Evolutionary conservation across 1,139 yeast species (phyloP).

Genomic region (Meyerozyma elateridarum): DNA sequence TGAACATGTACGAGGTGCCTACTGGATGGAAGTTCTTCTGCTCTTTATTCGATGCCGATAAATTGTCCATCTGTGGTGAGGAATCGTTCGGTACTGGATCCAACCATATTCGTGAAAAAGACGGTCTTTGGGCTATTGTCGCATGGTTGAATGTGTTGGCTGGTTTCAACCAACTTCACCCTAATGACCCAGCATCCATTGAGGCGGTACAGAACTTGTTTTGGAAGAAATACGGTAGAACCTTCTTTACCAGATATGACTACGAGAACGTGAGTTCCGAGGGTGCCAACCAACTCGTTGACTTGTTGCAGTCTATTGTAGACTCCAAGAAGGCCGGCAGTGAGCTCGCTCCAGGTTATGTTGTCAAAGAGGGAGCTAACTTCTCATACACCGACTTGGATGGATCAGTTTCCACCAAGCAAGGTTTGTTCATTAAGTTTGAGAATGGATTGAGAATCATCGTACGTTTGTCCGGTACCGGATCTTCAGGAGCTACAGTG

Average conservation of each 20-base stretch:
- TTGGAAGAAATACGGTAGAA: constrained; percentile 93
- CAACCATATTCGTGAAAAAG: constrained; percentile 95
- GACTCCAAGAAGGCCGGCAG: constrained; percentile 37
- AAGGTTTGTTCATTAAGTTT: constrained; percentile 84
- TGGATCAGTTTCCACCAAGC: constrained; percentile 86
- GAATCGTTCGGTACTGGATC: constrained; percentile 98
- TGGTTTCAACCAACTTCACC: constrained; percentile 56
- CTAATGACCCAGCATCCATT: constrained; percentile 58
- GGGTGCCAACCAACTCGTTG: constrained; percentile 70
- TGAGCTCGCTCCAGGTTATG: constrained; percentile 41
- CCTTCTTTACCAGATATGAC: constrained; percentile 96
- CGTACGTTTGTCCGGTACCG: constrained; percentile 93
- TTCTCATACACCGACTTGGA: constrained; percentile 92
- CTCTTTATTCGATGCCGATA: constrained; percentile 86
- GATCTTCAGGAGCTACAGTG: constrained; percentile 96
- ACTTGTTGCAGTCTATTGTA: constrained; percentile 42
- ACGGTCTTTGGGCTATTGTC: constrained; percentile 94
- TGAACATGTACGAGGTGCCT: constrained; percentile 88
- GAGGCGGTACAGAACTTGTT: constrained; percentile 76
- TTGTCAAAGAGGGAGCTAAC: constrained; percentile 74
- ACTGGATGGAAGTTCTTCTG: constrained; percentile 99
- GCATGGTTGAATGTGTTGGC: constrained; percentile 98
- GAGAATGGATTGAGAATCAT: constrained; percentile 82
- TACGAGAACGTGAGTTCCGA: constrained; percentile 77
- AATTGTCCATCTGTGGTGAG: constrained; percentile 95